phyloP scores from a whole-genome alignment of 768 basidiomycete genomes.

The Rhizopogon salebrosus region DNA sequence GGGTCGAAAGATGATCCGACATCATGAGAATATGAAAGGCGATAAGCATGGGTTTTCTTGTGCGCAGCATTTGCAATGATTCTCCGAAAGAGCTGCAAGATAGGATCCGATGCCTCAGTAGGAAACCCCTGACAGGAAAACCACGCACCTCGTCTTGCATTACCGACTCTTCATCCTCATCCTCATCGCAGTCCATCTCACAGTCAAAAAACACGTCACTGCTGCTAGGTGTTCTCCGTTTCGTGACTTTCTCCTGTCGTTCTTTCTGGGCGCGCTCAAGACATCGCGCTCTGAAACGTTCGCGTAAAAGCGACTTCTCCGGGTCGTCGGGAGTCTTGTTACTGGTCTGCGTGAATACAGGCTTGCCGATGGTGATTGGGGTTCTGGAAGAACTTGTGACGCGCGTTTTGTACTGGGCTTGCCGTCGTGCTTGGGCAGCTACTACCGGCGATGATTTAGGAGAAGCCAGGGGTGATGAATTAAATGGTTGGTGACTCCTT shows the following conservation, averaged over 20 bases:
- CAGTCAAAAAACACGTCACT: constrained; percentile 47
- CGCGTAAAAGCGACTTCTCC: constrained; percentile 51
- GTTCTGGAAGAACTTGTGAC: constrained; percentile 23
- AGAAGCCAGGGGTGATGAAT: constrained; percentile 51
- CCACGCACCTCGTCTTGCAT: constrained; percentile 58
- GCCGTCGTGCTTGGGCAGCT: constrained; percentile 43
- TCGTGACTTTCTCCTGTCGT: constrained; percentile 30
- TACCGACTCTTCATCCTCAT: constrained; percentile 53
- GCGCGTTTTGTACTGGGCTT: constrained; percentile 49
- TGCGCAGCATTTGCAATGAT: constrained; percentile 53
- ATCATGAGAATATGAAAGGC: constrained; percentile 58
- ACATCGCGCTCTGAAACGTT: constrained; percentile 57
- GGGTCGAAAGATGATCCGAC: constrained; percentile 79
- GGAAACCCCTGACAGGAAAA: constrained; percentile 4
- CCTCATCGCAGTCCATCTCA: constrained; percentile 46
- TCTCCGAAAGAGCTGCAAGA: constrained; percentile 56
- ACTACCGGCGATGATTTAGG: constrained; percentile 43
- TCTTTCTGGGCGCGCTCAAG: constrained; percentile 56
- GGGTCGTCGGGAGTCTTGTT: constrained; percentile 34
- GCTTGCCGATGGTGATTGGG: constrained; percentile 9
- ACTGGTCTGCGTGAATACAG: constrained; percentile 8
- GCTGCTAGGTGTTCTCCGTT: constrained; percentile 33
- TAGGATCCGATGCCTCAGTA: constrained; percentile 3
- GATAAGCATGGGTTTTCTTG: constrained; percentile 48
- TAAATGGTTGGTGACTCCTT: constrained; percentile 30